Conservation (phyloP, 139 green algal species). For the Dunaliella primolecta region DNA sequence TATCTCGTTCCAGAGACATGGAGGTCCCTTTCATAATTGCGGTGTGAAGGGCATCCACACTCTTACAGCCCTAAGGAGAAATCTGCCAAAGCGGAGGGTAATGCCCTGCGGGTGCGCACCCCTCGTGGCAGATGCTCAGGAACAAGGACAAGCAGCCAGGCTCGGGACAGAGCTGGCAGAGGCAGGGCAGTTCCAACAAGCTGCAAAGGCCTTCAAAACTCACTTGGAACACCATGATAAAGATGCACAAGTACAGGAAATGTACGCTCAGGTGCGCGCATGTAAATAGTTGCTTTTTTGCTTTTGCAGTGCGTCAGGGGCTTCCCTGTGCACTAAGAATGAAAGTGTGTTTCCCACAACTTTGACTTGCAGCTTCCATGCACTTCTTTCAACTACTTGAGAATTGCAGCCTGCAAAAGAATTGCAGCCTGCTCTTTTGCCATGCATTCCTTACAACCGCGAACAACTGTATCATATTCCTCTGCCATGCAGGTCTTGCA, state of each 20-base stretch:
- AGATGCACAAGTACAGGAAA: not conserved
- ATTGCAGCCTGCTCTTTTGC: too few species aligned
- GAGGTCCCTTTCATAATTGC: too few species aligned
- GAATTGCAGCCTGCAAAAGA: not conserved
- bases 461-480: not conserved
- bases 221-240: not conserved
- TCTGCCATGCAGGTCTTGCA: not conserved
- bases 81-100: too few species aligned
- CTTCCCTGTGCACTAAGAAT: too few species aligned
- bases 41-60: too few species aligned
- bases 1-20: too few species aligned
- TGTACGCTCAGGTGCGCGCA: not conserved
- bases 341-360: not conserved
- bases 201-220: not conserved
- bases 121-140: too few species aligned
- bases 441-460: not conserved
- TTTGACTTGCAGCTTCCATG: not conserved
- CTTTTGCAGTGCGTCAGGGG: too few species aligned
- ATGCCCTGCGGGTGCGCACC: too few species aligned
- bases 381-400: not conserved
- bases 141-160: not conserved
- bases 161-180: not conserved
- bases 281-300: too few species aligned
- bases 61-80: too few species aligned
- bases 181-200: not conserved